Base-by-base conservation (phyloP, 495 filamentous ascomycete genomes). In the Hypoxylon cercidicola region DNA sequence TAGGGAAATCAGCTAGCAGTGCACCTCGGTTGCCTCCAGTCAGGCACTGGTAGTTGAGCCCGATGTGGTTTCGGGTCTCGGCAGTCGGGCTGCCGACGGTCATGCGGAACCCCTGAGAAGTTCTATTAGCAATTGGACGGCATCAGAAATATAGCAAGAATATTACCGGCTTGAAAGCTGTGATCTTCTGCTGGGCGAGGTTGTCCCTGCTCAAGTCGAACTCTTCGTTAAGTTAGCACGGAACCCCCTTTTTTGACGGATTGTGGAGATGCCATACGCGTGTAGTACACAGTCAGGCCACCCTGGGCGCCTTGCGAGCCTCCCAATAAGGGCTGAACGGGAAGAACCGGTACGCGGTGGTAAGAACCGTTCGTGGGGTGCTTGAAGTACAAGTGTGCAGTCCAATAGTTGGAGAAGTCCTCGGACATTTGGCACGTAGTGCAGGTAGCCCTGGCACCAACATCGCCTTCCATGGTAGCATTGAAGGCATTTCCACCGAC, bases 401-500 rank as follows among this genome's bases (percentile, higher is more conserved):
- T 79, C 75, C 75, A 77, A 57, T 77, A 77, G 62, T 77, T 77
- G 3, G 73, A 77, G 40, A 76, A 72, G 43, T 75, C 75, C 62
- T 75, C 72, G 3, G 70, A 47, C 67, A 72, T 71, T 37, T 72
- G 64, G 55, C 72, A 74, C 0, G 73, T 76, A 3, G 73, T 77
- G 55, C 76, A 78, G 12, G 70, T 68, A 19, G 63, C 72, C 48
- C 63, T 57, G 43, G 55, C 62, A 32, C 70, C 72, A 46, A 77
- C 66, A 46, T 78, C 75, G 10, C 72, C 74, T 2, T 28, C 46
- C 76, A 78, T 78, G 20, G 68, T 74, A 9, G 71, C 70, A 25
- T 74, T 75, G 68, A 78, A 78, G 32, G 73, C 72, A 68, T 81
- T 75, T 13, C 77, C 77, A 47, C 77, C 78, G 10, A 78, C 75